These are phyloP conservation scores for Fusarium sp. DNA, from an alignment of 2,329 filamentous ascomycete species.

Conservation along the genomic window DNA sequence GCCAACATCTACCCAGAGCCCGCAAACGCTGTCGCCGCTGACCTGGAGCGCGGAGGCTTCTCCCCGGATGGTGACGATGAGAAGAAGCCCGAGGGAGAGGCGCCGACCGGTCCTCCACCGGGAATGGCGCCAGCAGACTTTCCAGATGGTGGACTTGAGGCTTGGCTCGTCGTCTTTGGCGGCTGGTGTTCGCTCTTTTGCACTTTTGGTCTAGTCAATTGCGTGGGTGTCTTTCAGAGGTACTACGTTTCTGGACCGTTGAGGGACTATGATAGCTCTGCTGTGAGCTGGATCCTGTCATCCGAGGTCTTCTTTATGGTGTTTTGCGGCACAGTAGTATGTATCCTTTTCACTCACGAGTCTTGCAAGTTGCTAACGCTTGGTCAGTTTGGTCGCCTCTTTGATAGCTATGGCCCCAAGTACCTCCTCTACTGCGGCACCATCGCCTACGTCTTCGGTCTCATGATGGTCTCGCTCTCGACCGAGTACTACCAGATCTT, in stretches of 20 bases:
- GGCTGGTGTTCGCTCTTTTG: constrained; percentile 62
- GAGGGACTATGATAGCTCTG: constrained; percentile 63
- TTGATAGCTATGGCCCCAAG: constrained; percentile 76
- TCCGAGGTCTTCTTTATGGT: constrained; percentile 66
- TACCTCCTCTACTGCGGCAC: constrained; percentile 69
- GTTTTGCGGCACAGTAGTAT: constrained; percentile 64
- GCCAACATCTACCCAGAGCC: constrained; percentile 48
- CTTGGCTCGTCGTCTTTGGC: constrained; percentile 71
- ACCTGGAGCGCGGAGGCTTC: constrained; percentile 43
- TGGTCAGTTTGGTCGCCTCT: constrained; percentile 69
- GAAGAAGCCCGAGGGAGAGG: constrained; percentile 32
- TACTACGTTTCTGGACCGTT: constrained; percentile 70
- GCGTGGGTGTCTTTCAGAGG: constrained; percentile 70
- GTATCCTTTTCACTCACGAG: constrained; percentile 46
- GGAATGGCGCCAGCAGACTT: constrained; percentile 66
- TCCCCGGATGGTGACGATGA: constrained; percentile 3
- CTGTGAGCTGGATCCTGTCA: constrained; percentile 74
- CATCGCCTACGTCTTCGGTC: constrained; percentile 72
- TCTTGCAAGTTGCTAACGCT: constrained; percentile 1
- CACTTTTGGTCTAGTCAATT: constrained; percentile 63
- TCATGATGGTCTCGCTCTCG: constrained; percentile 75
- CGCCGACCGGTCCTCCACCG: constrained; percentile 45
- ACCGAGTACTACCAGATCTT: constrained; percentile 63
- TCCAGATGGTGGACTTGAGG: constrained; percentile 71
- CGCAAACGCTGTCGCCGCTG: constrained; percentile 48